phyloP scores from a whole-genome alignment of 164 flowering plant genomes.

The Dillenia turbinata region DNA sequence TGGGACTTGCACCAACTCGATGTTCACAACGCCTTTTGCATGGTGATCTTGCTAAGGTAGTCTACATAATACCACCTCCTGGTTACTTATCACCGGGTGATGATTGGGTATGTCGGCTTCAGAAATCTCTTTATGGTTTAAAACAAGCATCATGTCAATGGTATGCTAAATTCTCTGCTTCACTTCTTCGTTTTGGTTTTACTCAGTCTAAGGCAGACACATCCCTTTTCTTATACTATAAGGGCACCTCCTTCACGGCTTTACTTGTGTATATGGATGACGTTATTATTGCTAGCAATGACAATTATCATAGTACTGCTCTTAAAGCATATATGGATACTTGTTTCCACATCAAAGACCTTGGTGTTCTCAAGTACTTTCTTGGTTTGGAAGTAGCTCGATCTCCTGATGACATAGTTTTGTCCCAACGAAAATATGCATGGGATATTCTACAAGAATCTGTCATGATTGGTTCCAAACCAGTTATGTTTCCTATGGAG shows the following conservation, averaged over 20 bases:
- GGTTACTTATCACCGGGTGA: background rate
- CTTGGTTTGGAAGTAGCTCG: no score
- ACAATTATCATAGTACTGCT: background rate
- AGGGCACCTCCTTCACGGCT: no score
- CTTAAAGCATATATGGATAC: background rate
- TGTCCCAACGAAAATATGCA: background rate
- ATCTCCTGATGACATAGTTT: background rate
- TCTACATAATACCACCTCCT: background rate
- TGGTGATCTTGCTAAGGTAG: background rate
- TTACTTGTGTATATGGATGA: background rate
- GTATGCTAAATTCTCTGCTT: background rate
- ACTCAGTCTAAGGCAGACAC: background rate
- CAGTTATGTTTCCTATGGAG: no score
- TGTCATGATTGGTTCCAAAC: no score
- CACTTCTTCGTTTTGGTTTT: background rate
- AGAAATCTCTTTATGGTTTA: background rate
- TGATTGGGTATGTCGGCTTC: background rate
- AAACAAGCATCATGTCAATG: no score
- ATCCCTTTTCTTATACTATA: background rate
- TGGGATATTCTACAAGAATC: background rate
- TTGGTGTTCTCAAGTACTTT: background rate
- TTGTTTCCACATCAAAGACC: constrained; percentile 1
- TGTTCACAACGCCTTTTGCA: background rate
- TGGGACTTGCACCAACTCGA: constrained; percentile 1
- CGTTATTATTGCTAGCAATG: background rate